Conservation (phyloP, 441 rosid genomes). For the Theobroma grandiflorum region DNA sequence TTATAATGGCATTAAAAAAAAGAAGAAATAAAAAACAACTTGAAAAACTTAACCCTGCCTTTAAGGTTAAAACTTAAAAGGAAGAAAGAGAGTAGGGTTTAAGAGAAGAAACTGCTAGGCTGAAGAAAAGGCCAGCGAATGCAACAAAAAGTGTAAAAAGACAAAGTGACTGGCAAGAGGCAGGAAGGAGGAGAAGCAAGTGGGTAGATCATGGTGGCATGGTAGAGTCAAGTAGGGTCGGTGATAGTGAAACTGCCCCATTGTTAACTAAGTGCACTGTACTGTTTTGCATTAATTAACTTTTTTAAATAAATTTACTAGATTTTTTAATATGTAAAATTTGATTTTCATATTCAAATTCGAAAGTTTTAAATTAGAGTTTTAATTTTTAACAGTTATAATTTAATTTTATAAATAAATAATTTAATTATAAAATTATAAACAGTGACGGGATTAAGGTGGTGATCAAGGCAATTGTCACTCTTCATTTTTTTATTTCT, state of each 20-base stretch:
- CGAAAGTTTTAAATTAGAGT: neutral
- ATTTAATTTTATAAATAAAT: neutral
- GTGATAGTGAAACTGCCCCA: slow-evolving; percentile 27
- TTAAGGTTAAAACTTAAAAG: neutral
- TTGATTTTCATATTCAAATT: too few species aligned
- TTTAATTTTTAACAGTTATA: neutral
- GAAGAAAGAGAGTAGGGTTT: neutral
- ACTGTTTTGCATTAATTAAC: neutral
- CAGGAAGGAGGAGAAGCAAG: neutral
- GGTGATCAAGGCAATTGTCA: too few species aligned
- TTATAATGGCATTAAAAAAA: neutral
- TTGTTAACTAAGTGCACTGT: neutral
- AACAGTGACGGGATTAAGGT: too few species aligned
- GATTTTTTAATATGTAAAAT: too few species aligned
- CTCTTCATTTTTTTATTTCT: too few species aligned
- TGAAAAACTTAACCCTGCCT: neutral
- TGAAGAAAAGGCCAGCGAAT: neutral
- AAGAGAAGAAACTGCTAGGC: neutral
- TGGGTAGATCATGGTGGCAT: slow-evolving; percentile 25
- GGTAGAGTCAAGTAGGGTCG: slow-evolving; percentile 47
- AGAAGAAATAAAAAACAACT: neutral
- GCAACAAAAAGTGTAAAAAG: neutral
- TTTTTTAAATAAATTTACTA: neutral
- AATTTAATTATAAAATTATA: neutral
- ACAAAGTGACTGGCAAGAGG: neutral